Conservation (phyloP, 108 stramenopile species). For the Discostella stelligeroides region DNA sequence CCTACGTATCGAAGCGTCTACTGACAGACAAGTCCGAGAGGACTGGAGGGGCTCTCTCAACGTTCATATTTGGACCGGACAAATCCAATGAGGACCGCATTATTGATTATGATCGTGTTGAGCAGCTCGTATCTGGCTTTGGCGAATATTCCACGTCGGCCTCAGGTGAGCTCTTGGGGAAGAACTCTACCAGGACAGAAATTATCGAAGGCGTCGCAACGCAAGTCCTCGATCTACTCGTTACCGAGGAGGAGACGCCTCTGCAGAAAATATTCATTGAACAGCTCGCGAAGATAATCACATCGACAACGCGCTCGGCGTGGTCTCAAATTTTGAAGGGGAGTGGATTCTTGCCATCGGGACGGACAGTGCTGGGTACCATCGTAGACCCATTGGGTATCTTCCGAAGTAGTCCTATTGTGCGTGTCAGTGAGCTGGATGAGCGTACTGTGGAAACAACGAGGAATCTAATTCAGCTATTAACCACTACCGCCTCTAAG, state of each 20-base stretch:
- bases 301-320: slow-evolving; percentile 62
- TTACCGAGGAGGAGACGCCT: slow-evolving; percentile 83
- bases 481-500: slow-evolving; percentile 28
- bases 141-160: slow-evolving; percentile 77
- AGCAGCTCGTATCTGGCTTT: slow-evolving; percentile 83
- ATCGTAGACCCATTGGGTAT: slow-evolving; percentile 88
- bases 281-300: slow-evolving; percentile 82
- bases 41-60: slow-evolving; percentile 84
- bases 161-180: slow-evolving; percentile 60
- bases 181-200: slow-evolving; percentile 55
- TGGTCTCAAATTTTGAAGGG: slow-evolving; percentile 67
- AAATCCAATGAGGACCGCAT: slow-evolving; percentile 74
- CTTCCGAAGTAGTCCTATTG: slow-evolving; percentile 74
- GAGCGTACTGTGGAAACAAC: slow-evolving; percentile 80
- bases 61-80: slow-evolving; percentile 93
- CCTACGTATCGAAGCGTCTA: slow-evolving; percentile 90
- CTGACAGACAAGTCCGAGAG: slow-evolving; percentile 86
- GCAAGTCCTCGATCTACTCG: slow-evolving; percentile 76
- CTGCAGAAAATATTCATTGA: slow-evolving; percentile 81
- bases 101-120: slow-evolving; percentile 80
- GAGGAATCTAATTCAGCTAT: slow-evolving; percentile 57
- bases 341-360: slow-evolving; percentile 72
- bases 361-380: slow-evolving; percentile 75
- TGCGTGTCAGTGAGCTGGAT: slow-evolving; percentile 69
- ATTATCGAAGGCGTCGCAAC: slow-evolving; percentile 64